phyloP scores from a whole-genome alignment of 306 rosid genomes.

The Trifolium dubium region DNA sequence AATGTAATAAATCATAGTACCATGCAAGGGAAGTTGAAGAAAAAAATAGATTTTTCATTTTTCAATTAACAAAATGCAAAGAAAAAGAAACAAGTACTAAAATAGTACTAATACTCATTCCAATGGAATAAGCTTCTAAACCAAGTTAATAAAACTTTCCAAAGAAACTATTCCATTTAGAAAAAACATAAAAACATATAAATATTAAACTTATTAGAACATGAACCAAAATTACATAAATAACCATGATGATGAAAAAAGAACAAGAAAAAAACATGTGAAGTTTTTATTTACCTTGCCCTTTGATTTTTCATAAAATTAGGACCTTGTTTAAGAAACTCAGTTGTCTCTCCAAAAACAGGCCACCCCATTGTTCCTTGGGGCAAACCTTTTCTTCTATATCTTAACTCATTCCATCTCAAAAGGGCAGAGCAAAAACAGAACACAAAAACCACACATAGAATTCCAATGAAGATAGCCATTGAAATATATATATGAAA shows the following conservation, averaged over 20 bases:
- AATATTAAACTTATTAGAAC: constrained; percentile 14
- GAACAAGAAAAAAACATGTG: neutral
- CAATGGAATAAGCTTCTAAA: neutral
- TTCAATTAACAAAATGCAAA: neutral
- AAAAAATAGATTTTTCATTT: constrained; percentile 33
- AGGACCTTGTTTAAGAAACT: constrained; percentile 97
- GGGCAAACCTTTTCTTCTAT: constrained; percentile 78
- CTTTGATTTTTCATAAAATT: constrained; percentile 88
- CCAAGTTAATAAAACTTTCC: neutral
- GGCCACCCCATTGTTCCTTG: constrained; percentile 99
- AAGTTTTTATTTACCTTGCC: constrained; percentile 69
- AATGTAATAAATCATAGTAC: constrained; percentile 15
- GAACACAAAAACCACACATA: constrained; percentile 61
- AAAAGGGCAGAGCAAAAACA: constrained; percentile 83
- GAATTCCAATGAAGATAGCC: constrained; percentile 62
- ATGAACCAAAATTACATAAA: neutral
- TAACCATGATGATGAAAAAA: neutral
- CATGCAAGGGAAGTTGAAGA: constrained; percentile 41
- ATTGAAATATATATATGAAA: constrained; percentile 60
- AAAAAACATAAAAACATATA: constrained; percentile 12
- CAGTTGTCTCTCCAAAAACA: constrained; percentile 92
- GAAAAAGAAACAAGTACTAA: neutral
- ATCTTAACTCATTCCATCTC: constrained; percentile 81
- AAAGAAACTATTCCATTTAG: neutral
- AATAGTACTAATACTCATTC: no score